Evolutionary conservation across 2,329 filamentous ascomycete species (phyloP), one percentile per base, ranked within the genome.

Genomic region (Fusarium duplospermum): DNA sequence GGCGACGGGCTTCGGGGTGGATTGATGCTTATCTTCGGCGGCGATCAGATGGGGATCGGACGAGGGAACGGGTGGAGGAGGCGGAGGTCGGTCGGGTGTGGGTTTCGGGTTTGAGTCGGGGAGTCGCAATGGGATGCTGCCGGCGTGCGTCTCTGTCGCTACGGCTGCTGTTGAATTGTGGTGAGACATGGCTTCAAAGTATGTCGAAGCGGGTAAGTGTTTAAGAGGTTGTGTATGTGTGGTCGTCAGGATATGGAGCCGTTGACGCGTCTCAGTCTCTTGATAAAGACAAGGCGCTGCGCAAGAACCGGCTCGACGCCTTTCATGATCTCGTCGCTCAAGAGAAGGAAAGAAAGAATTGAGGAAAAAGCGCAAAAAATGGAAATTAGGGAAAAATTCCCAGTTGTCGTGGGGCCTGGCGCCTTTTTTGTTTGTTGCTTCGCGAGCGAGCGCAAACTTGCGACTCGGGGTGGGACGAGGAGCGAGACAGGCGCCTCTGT

Each of bases 41-140:
- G 73, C 67, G 70, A 72, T 67, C 71, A 85, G 75, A 65, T 80
- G 71, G 68, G 81, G 78, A 76, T 86, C 81, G 72, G 83, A 81
- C 6, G 84, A 80, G 11, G 84, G 84, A n/a, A 83, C 80, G 45
- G 85, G 85, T n/a, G 84, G 81, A 24, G 85, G 84, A 13, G 86
- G 86, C 9, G 82, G 68, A 24, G 66, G 72, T 61, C 52, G 69
- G 62, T 72, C 67, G 35, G 64, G 24, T 79, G 22, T 81, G 80
- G 70, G 75, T 79, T 20, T 66, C 58, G 58, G 47, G 31, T 52
- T 45, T 31, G 50, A 58, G 64, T 67, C 65, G 50, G 70, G 62
- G 61, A 70, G 67, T 66, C 71, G 74, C 67, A 77, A 65, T 56
- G 71, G 72, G 29, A 76, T 73, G 47, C 64, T 76, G 31, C 57